Conservation (phyloP, 2,329 filamentous ascomycete species). For the Stenocarpella maydis region DNA sequence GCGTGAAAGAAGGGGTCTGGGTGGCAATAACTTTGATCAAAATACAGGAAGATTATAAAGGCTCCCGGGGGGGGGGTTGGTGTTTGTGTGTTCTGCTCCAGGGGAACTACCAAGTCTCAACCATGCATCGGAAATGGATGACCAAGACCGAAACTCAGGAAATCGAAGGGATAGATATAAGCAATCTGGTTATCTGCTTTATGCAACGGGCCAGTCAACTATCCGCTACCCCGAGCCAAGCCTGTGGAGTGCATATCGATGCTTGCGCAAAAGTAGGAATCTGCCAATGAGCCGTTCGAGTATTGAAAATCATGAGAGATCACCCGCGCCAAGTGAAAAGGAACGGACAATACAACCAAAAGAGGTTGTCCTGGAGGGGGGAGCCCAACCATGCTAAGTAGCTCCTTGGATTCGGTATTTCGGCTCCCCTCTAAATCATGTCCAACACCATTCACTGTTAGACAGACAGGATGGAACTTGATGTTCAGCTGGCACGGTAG, state of each 20-base stretch:
- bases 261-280: not conserved
- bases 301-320: not conserved
- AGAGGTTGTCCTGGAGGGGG: not conserved
- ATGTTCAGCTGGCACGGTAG: not conserved
- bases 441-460: not conserved
- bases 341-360: not conserved
- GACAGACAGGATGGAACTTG: not conserved
- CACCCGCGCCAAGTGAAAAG: not conserved
- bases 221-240: constrained; percentile 1
- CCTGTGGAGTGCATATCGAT: not conserved
- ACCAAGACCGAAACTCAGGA: too few species aligned
- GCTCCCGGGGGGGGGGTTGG: not conserved
- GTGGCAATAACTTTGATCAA: not conserved
- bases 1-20: not conserved
- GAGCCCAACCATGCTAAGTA: not conserved
- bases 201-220: not conserved
- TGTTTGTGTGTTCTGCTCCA: not conserved
- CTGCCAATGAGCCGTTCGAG: not conserved
- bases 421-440: not conserved
- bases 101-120: not conserved
- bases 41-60: not conserved
- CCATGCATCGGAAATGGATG: not conserved
- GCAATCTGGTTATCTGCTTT: not conserved
- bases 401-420: constrained; percentile 3
- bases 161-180: not conserved